Evolutionary conservation across 2,329 filamentous ascomycete genomes (phyloP).

Genomic region (Erysiphe pisi): DNA sequence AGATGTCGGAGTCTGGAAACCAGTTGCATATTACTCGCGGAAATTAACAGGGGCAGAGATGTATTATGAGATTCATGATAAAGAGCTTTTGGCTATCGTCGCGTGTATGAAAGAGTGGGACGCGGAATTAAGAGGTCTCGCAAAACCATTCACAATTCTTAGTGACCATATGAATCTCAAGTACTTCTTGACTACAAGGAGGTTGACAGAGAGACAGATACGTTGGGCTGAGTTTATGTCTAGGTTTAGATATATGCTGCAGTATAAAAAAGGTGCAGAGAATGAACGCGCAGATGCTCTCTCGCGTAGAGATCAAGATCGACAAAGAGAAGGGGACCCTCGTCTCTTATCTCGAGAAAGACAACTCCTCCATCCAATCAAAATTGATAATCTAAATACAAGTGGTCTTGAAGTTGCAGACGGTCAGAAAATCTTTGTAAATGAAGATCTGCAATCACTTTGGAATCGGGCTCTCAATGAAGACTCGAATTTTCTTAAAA

Average conservation of each 20-base stretch:
- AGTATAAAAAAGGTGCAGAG: conserved; percentile 10
- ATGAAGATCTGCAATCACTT: conserved; percentile 23
- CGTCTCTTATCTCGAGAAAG: conserved; percentile 24
- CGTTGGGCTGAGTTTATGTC: conserved; percentile 19
- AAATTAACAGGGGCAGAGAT: conserved; percentile 21
- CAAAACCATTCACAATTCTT: neutral
- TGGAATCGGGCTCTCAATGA: conserved; percentile 4
- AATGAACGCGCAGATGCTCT: conserved; percentile 6
- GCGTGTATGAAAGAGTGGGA: conserved; percentile 23
- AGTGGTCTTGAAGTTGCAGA: neutral
- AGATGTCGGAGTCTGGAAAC: neutral
- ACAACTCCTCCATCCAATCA: conserved; percentile 15
- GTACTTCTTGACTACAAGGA: neutral
- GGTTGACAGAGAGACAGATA: conserved; percentile 20
- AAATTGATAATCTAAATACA: neutral
- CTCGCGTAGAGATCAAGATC: conserved; percentile 11
- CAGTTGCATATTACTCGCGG: conserved; percentile 4
- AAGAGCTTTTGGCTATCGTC: neutral
- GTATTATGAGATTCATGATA: conserved; percentile 26
- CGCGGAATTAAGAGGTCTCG: neutral
- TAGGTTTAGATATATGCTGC: neutral
- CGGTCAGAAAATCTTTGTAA: conserved; percentile 2
- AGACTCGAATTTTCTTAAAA: conserved; percentile 5
- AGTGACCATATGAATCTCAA: conserved; percentile 20
- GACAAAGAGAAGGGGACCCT: neutral